Conservation (phyloP, 2,329 filamentous ascomycete species). For the Pseudonectria foliicola region DNA sequence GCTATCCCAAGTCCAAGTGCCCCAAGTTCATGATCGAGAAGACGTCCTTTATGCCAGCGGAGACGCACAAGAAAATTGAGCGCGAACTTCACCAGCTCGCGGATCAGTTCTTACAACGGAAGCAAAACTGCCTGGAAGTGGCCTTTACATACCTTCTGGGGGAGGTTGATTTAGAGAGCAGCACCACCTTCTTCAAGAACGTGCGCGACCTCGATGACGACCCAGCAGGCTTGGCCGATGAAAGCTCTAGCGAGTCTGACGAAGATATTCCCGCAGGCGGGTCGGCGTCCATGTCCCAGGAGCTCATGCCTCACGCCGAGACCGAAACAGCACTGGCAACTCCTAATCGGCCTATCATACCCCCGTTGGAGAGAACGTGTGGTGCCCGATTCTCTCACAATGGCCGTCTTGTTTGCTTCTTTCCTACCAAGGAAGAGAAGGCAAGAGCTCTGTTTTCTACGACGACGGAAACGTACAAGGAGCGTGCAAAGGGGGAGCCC, state of each 20-base stretch:
- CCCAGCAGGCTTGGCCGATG: conserved; percentile 53
- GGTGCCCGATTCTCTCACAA: conserved; percentile 56
- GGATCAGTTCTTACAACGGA: conserved; percentile 46
- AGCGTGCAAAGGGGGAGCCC: conserved; percentile 46
- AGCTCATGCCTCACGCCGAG: conserved; percentile 48
- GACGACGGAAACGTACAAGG: conserved; percentile 37
- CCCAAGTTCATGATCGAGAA: conserved; percentile 56
- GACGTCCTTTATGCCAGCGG: conserved; percentile 53
- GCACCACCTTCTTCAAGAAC: conserved; percentile 55
- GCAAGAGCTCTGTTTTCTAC: conserved; percentile 43
- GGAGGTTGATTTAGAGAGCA: conserved; percentile 53
- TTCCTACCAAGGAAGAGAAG: conserved; percentile 60
- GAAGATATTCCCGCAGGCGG: conserved; percentile 44
- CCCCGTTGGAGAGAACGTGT: conserved; percentile 51
- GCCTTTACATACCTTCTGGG: conserved; percentile 57
- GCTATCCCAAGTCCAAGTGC: conserved; percentile 50
- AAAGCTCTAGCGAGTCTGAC: conserved; percentile 82
- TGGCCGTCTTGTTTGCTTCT: conserved; percentile 60
- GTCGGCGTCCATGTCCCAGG: conserved; percentile 55
- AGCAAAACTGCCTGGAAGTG: conserved; percentile 55
- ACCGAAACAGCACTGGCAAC: conserved; percentile 46
- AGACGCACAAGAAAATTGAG: conserved; percentile 44
- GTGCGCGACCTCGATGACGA: conserved; percentile 56
- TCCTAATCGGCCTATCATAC: conserved; percentile 44
- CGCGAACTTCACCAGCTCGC: conserved; percentile 51